phyloP scores from a whole-genome alignment of 148 eudicot genomes.

The Persicaria maculosa region DNA sequence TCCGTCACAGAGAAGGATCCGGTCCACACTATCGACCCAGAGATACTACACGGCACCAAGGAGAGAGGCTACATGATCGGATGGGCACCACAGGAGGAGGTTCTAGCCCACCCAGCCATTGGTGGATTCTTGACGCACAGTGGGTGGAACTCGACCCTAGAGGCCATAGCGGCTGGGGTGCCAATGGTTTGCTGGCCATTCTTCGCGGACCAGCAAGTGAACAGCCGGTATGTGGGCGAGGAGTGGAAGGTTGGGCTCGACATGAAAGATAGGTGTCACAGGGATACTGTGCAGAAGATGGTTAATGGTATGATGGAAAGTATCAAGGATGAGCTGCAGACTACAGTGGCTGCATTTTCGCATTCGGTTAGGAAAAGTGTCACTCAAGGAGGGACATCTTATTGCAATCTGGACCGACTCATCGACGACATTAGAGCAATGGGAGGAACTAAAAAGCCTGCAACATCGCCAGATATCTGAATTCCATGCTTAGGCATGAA shows the following conservation, averaged over 20 bases:
- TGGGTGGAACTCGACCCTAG: conserved; percentile 49
- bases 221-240: conserved; percentile 33
- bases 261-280: conserved; percentile 37
- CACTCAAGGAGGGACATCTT: conserved; percentile 26
- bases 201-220: conserved; percentile 35
- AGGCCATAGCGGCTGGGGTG: conserved; percentile 39
- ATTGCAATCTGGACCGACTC: conserved; percentile 21
- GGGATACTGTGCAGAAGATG: conserved; percentile 23
- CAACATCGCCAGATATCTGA: too few species aligned
- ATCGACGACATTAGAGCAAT: conserved; percentile 29
- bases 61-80: conserved; percentile 36
- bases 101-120: conserved; percentile 28
- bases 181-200: conserved; percentile 48
- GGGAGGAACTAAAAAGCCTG: not conserved
- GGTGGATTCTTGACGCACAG: conserved; percentile 41
- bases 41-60: conserved; percentile 29
- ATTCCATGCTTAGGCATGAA: too few species aligned
- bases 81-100: conserved; percentile 49
- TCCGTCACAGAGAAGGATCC: conserved; percentile 16
- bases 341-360: conserved; percentile 15
- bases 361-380: conserved; percentile 22
- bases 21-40: conserved; percentile 6
- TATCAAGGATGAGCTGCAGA: conserved; percentile 18
- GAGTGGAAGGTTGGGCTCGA: conserved; percentile 34
- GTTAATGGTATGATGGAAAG: conserved; percentile 25